Base-by-base conservation (phyloP, 2,329 filamentous ascomycete species). In the Aspergillus versicolor region DNA sequence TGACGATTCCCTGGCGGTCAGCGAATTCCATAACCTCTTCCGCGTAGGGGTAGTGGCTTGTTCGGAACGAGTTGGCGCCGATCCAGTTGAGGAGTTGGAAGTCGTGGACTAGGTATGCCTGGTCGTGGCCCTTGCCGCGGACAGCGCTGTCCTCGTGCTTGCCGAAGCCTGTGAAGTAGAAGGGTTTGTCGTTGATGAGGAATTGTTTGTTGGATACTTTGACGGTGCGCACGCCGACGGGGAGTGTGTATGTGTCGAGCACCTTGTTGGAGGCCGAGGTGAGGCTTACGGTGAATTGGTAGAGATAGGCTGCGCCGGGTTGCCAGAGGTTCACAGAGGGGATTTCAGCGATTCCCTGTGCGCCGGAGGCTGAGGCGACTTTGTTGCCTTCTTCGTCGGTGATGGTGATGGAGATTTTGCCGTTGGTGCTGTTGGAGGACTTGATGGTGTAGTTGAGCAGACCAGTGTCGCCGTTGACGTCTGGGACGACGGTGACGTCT, bases 61-160 rank as follows among this genome's bases (percentile, higher is more conserved):
- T 70, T 2, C 69, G 62, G 58, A 72, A 72, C 4, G 69, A 72
- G 56, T 72, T 72, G 2, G 70, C 69, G 2, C 67, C 67, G 1
- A 65, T 66, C 67, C 69, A 71, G 17, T 63, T 49, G 48, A 72
- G 55, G 7, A 72, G 59, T 21, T 66, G 56, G 51, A 70, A 72
- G 47, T 72, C 70, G 46, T 70, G 69, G 2, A 72, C 58, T 65
- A 72, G 67, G 57, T 67, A 70, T 2, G 67, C 67, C 12, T 62
- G 60, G 11, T 72, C 68, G 55, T 68, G 62, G 17, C 67, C 69
- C n/a, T 52, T 52, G 40, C 49, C 49, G 40, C 49, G 49, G 24
- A 52, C 32, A 0, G 49, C n/a, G 12, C 22, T 32, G 17, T 52
- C 49, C 11, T 52, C 49, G 49, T 52, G 49, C 21, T 44, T 43